Base-by-base conservation (phyloP, 2,329 filamentous ascomycete species). In the Phialophora tarda region DNA sequence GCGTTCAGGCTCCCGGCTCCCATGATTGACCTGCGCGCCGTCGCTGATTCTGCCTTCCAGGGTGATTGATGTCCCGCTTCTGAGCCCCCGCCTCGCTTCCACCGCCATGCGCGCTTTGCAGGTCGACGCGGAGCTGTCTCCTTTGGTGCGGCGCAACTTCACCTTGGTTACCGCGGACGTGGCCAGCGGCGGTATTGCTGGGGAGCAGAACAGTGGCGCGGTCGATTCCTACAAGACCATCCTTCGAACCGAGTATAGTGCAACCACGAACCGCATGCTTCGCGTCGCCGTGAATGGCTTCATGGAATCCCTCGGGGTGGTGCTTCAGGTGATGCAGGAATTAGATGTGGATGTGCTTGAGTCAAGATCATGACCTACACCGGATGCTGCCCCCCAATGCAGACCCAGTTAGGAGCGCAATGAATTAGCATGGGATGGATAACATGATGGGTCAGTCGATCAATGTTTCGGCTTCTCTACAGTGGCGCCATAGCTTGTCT, bases 261-360 rank as follows among this genome's bases (percentile, higher is more conserved):
- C 95, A 1, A 92, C 92, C 0, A 98, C 95, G 23, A 97, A 97
- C 77, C 89, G 95, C 72, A 98, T 98, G 94, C 84, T 99, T 65
- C 89, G 95, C 53, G 95, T 99, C 2, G 91, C 94, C 2, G 93
- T 97, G 64, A 98, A 98, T 80, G 92, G 93, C 10, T 97, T 97
- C 78, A 93, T 98, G 84, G 94, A 98, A 74, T 96, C 90, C 72
- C 78, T 97, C 63, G 87, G 88, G 60, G 87, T 97, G 4, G 89
- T 97, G 0, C 78, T 97, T 50, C 91, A 93, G 62, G 91, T 96
- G 17, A 97, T 97, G 91, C 88, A 91, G 78, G 90, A 96, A 77
- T 79, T 98, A 73, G 94, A 98, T 78, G 86, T 89, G 28, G 93
- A 97, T 80, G 89, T 95, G 1, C 77, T 97, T 47, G 86, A 84